phyloP scores from a whole-genome alignment of 495 filamentous ascomycete species.

The Bacidia gigantensis region DNA sequence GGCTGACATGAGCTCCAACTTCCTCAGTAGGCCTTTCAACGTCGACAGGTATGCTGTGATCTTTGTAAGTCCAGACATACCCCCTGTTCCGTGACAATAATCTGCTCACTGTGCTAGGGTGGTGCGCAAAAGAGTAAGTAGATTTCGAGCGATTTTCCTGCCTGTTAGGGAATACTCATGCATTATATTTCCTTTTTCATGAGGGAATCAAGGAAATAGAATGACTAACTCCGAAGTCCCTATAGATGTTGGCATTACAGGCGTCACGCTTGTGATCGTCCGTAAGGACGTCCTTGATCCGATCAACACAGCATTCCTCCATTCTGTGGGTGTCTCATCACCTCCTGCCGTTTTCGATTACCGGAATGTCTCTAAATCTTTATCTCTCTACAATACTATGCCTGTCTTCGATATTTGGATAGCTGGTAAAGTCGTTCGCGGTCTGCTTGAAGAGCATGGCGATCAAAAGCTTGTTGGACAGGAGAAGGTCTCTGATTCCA shows the following conservation, averaged over 20 bases:
- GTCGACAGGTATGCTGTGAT: conserved; percentile 52
- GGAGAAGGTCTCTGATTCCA: conserved; percentile 52
- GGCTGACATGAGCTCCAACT: conserved; percentile 80
- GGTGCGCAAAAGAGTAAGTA: conserved; percentile 71
- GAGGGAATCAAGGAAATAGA: not conserved
- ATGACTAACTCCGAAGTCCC: not conserved
- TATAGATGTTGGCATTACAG: conserved; percentile 46
- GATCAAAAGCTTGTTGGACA: conserved; percentile 55
- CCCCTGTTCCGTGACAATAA: conserved; percentile 1
- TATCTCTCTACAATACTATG: conserved; percentile 86
- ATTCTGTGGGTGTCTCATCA: conserved; percentile 62
- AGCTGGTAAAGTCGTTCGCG: conserved; percentile 67
- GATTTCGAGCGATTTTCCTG: not conserved
- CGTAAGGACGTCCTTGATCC: conserved; percentile 55
- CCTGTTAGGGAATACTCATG: not conserved
- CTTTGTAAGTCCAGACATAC: conserved; percentile 15
- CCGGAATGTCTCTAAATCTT: conserved; percentile 68
- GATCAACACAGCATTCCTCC: conserved; percentile 46
- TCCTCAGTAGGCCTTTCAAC: conserved; percentile 50
- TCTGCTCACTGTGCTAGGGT: conserved; percentile 20
- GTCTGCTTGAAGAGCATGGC: conserved; percentile 43
- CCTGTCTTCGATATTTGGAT: conserved; percentile 87
- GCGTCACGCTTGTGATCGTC: conserved; percentile 71
- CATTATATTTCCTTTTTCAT: not conserved
- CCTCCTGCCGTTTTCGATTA: conserved; percentile 70